Conservation (phyloP, 805 yeast genomes). For the Danielia reshetovae region DNA sequence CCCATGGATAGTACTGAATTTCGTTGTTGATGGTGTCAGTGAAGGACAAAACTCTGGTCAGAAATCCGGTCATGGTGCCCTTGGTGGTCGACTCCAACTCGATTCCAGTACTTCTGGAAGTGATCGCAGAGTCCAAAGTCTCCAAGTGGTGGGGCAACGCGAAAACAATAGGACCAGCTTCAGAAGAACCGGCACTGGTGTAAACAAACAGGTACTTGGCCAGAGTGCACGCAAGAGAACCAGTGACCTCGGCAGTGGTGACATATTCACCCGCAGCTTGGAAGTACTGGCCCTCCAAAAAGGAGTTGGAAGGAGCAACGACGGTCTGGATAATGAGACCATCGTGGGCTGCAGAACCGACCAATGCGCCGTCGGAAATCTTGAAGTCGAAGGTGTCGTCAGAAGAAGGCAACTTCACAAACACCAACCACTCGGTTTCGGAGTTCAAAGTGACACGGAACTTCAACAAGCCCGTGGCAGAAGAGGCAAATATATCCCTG, state of each 20-base stretch:
- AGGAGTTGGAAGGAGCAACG: conserved; percentile 30
- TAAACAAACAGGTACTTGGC: conserved; percentile 50
- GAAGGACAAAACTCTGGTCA: conserved; percentile 36
- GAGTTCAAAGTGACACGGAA: conserved; percentile 37
- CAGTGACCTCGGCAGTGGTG: conserved; percentile 44
- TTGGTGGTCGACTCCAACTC: conserved; percentile 48
- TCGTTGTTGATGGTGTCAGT: conserved; percentile 34
- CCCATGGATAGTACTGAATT: conserved; percentile 46
- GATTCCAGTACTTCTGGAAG: conserved; percentile 37
- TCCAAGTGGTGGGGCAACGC: conserved; percentile 67
- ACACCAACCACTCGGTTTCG: conserved; percentile 48
- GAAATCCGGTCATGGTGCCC: conserved; percentile 46
- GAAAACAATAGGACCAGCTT: conserved; percentile 49
- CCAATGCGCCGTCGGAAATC: conserved; percentile 28
- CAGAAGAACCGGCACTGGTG: conserved; percentile 47
- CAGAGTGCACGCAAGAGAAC: conserved; percentile 41
- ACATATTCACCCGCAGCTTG: conserved; percentile 67
- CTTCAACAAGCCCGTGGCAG: conserved; percentile 19
- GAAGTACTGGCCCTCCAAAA: conserved; percentile 48
- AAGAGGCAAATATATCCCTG: not conserved
- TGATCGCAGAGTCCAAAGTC: conserved; percentile 34
- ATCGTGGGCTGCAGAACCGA: conserved; percentile 32
- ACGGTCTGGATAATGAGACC: conserved; percentile 53
- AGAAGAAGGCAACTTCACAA: conserved; percentile 31
- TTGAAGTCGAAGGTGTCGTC: conserved; percentile 21